Evolutionary conservation across 805 yeast genomes (phyloP), one percentile per base, ranked within the genome.

Genomic region (Candida ficus): DNA sequence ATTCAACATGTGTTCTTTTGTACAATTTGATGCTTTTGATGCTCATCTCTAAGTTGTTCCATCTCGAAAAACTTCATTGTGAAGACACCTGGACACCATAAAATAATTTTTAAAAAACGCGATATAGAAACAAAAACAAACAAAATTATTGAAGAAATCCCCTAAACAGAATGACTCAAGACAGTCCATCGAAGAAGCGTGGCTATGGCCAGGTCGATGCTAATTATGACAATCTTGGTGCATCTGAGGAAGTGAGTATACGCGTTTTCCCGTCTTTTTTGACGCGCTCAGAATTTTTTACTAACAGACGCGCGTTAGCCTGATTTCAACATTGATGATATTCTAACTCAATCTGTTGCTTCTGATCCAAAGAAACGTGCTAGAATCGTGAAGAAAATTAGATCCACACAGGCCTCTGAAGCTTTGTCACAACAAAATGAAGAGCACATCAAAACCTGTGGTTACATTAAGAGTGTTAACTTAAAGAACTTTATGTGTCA

Each of bases 401-500:
- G 27, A 12, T 39, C 46, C 51, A 47, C 58, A 4, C 56, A 52
- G 33, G 46, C 39, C 2, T 21, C 33, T 7, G 17, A 18, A 7
- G 19, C 42, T n/a, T 31, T 37, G 17, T 19, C 18, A 5, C 33
- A 14, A 7, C 8, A 12, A 7, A 20, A 23, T 8, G 25, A 34
- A 8, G 18, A 8, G 7, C 21, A 18, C 8, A 22, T 36, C 11
- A 34, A 34, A 29, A 47, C 50, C 9, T 42, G 93, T 1, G 97
- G 96, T 10, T 77, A 78, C 31, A 80, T 90, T 31, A 74, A 75
- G 50, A 68, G 68, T 32, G 71, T 90, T 3, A 70, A 70, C 19
- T 63, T 90, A 32, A 71, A 73, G 44, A 87, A 88, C 63, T 88
- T 88, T 59, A 88, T 88, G 96, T 88, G 95, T 49, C 99, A 93